These are phyloP conservation scores for Lactarius sanguifluus DNA, from an alignment of 768 basidiomycete genomes.

Conservation along the genomic window DNA sequence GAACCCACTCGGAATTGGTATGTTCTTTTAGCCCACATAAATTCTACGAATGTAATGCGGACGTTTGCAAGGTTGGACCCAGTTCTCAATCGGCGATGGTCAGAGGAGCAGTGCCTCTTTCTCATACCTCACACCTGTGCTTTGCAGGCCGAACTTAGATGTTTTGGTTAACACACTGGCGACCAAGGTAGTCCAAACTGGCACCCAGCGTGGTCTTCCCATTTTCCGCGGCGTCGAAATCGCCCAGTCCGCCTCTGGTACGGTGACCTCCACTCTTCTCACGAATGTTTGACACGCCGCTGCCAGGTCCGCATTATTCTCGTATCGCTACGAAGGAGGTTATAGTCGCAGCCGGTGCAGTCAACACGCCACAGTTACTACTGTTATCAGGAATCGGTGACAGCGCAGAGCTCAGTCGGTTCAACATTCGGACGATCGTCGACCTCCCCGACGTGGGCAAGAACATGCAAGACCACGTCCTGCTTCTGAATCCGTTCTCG, in stretches of 20 bases:
- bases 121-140: constrained; percentile 2
- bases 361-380: constrained; percentile 31
- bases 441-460: constrained; percentile 35
- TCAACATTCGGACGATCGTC: constrained; percentile 30
- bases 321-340: constrained; percentile 21
- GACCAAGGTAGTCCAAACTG: neutral
- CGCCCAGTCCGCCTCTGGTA: neutral
- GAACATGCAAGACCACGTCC: constrained; percentile 35
- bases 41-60: neutral
- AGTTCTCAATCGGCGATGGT: too few species aligned
- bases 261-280: neutral
- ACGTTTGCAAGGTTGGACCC: too few species aligned
- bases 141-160: neutral
- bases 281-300: neutral
- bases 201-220: neutral
- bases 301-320: constrained; percentile 17
- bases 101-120: too few species aligned
- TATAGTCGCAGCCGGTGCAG: constrained; percentile 23
- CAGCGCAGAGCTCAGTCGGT: constrained; percentile 23
- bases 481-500: neutral
- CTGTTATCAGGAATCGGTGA: constrained; percentile 36
- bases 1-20: neutral
- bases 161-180: neutral
- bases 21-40: too few species aligned
- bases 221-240: neutral